A percentile compares a stretch with the other conserved stretches of the same genome.
These are phyloP conservation scores for Styphnolobium japonicum DNA, from an alignment of 306 rosid species.

Conservation along the genomic window DNA sequence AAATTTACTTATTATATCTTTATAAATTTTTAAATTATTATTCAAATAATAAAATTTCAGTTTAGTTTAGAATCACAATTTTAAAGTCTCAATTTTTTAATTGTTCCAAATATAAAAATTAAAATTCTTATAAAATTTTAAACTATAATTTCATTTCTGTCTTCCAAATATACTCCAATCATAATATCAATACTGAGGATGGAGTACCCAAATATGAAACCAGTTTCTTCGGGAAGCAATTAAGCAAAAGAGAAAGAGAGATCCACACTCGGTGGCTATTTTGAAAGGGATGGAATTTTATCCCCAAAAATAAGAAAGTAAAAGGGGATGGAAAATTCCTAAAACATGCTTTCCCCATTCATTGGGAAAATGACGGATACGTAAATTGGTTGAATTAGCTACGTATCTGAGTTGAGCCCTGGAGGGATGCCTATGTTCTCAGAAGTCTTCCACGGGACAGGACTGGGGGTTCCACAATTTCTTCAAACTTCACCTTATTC, in stretches of 20 bases:
- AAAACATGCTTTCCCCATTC: slow-evolving; percentile 6
- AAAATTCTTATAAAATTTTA: too few relatives aligned
- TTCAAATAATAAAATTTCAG: too few relatives aligned
- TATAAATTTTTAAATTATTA: too few relatives aligned
- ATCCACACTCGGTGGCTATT: not conserved
- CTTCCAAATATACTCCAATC: too few relatives aligned
- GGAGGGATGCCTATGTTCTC: not conserved
- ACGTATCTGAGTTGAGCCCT: slow-evolving; percentile 1
- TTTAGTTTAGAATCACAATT: too few relatives aligned
- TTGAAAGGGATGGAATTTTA: not conserved
- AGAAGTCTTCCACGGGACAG: not conserved
- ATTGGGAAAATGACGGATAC: slow-evolving; percentile 5
- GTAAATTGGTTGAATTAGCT: not conserved
- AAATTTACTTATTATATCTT: too few relatives aligned
- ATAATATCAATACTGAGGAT: not conserved
- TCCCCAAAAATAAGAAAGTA: not conserved
- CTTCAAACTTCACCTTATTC: too few relatives aligned
- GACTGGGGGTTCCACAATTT: not conserved
- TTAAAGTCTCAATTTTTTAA: too few relatives aligned
- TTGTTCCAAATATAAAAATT: too few relatives aligned
- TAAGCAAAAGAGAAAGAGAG: not conserved
- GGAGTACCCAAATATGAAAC: not conserved
- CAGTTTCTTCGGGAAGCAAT: not conserved
- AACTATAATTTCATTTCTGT: too few relatives aligned
- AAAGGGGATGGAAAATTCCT: not conserved